These are phyloP conservation scores for Gigaspora rosea DNA, from an alignment of 192 early-diverging fungal species.

Conservation along the genomic window DNA sequence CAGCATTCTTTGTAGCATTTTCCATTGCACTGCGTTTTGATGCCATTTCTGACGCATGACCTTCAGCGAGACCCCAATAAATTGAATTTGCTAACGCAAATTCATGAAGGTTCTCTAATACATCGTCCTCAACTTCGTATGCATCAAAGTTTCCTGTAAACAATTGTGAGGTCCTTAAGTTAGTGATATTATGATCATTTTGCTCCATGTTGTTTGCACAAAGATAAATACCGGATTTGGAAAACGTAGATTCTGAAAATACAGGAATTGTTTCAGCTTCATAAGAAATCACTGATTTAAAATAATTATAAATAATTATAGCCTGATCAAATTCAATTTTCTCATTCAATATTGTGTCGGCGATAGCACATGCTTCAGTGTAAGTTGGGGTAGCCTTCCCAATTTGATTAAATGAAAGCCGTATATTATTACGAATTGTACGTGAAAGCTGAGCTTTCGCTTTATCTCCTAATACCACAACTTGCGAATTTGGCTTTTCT, in stretches of 20 bases:
- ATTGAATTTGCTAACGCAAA: slow-evolving; percentile 93
- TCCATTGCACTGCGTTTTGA: slow-evolving; percentile 99
- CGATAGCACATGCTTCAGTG: slow-evolving; percentile 81
- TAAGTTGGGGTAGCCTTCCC: slow-evolving; percentile 88
- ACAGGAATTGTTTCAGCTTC: slow-evolving; percentile 73
- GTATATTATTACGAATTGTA: slow-evolving; percentile 73
- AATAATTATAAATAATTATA: slow-evolving; percentile 91
- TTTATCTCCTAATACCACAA: slow-evolving; percentile 91
- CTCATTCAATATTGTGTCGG: slow-evolving; percentile 70
- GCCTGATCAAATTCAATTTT: slow-evolving; percentile 70
- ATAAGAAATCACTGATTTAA: slow-evolving; percentile 92
- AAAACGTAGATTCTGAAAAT: slow-evolving; percentile 67
- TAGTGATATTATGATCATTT: too few species aligned
- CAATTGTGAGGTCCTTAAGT: not conserved
- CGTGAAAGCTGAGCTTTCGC: slow-evolving; percentile 88
- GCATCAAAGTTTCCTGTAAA: slow-evolving; percentile 74
- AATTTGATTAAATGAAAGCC: slow-evolving; percentile 88
- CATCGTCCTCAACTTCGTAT: slow-evolving; percentile 90
- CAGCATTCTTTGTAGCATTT: slow-evolving; percentile 99
- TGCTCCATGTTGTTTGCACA: too few species aligned
- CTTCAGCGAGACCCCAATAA: slow-evolving; percentile 96
- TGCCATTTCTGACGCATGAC: slow-evolving; percentile 93
- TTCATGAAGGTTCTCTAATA: slow-evolving; percentile 87
- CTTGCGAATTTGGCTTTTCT: slow-evolving; percentile 51
- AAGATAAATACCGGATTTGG: slow-evolving; percentile 61